Evolutionary conservation across 2,329 filamentous ascomycete genomes (phyloP).

Genomic region (Alternaria triticina): DNA sequence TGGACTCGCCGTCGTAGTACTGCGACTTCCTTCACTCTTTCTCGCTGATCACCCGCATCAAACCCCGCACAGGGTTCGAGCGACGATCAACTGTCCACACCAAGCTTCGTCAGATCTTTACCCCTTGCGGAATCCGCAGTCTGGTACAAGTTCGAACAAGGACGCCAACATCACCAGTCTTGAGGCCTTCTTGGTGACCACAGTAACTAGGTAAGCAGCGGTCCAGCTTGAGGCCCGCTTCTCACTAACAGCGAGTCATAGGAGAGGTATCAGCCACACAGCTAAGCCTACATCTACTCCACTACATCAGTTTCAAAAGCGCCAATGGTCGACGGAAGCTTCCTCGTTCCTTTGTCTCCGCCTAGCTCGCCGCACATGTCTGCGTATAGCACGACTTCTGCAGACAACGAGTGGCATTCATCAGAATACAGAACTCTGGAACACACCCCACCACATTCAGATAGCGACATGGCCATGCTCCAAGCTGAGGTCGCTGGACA

Average conservation of each 20-base stretch:
- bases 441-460: conserved; percentile 40
- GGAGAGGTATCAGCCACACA: conserved; percentile 30
- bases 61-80: conserved; percentile 41
- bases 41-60: conserved; percentile 41
- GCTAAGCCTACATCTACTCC: conserved; percentile 21
- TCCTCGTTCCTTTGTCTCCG: conserved; percentile 56
- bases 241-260: conserved; percentile 32
- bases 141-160: neutral
- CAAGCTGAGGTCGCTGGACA: conserved; percentile 45
- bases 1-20: conserved; percentile 31
- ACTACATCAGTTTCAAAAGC: conserved; percentile 32
- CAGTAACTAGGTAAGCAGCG: conserved; percentile 15
- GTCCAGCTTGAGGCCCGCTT: neutral
- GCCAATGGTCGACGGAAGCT: conserved; percentile 54
- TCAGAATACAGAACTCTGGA: conserved; percentile 46
- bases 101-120: conserved; percentile 35
- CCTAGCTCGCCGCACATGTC: conserved; percentile 60
- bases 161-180: neutral
- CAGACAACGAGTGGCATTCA: conserved; percentile 54
- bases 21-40: conserved; percentile 25
- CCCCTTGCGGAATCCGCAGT: conserved; percentile 14
- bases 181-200: conserved; percentile 8
- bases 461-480: conserved; percentile 49
- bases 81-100: conserved; percentile 33
- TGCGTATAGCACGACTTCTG: conserved; percentile 52